phyloP scores from a whole-genome alignment of 2,329 filamentous ascomycete species.

The Pestalotiopsis sp. region DNA sequence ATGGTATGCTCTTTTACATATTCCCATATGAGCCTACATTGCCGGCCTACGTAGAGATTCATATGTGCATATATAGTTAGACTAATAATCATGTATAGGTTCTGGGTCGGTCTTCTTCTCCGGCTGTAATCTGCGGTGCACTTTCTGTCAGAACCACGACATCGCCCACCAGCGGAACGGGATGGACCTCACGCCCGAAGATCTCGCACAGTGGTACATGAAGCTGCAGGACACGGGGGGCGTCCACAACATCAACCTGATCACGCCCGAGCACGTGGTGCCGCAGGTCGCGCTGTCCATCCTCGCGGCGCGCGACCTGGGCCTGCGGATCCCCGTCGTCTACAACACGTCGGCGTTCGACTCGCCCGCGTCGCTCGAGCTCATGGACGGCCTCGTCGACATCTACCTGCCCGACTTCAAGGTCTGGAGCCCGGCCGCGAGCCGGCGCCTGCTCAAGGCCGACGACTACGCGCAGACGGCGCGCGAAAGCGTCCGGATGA shows the following conservation, averaged over 20 bases:
- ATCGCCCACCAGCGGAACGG: constrained; percentile 82
- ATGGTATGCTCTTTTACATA: constrained; percentile 38
- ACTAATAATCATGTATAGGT: constrained; percentile 28
- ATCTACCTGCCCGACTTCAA: constrained; percentile 92
- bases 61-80: no score
- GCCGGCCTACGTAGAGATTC: no score
- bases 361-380: constrained; percentile 66
- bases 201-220: constrained; percentile 79
- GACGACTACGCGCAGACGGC: constrained; percentile 73
- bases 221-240: constrained; percentile 78
- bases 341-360: constrained; percentile 88
- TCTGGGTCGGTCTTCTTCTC: constrained; percentile 81
- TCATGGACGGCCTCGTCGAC: constrained; percentile 79
- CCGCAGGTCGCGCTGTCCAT: constrained; percentile 80
- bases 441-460: constrained; percentile 73
- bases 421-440: constrained; percentile 68
- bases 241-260: constrained; percentile 88
- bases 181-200: constrained; percentile 75
- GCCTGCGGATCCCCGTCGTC: constrained; percentile 71
- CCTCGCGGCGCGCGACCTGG: constrained; percentile 68
- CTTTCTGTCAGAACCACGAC: constrained; percentile 80
- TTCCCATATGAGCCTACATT: no score
- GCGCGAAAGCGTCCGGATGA: constrained; percentile 74
- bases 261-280: constrained; percentile 85
- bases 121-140: constrained; percentile 72